Conservation (phyloP, 441 rosid species). For the Eutrema salsugineum region DNA sequence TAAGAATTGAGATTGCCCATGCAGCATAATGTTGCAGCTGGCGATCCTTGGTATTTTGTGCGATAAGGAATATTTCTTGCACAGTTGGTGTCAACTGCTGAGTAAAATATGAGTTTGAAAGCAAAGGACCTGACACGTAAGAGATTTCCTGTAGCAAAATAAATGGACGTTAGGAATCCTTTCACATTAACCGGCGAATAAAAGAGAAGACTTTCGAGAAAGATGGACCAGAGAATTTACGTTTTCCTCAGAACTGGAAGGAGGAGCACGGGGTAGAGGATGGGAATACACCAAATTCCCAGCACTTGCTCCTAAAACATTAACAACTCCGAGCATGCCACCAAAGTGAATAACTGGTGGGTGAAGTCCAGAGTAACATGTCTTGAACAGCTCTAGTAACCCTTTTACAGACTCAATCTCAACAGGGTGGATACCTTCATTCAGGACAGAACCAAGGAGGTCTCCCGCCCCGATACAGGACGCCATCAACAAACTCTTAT, state of each 20-base stretch:
- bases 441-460: conserved; percentile 62
- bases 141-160: conserved; percentile 60
- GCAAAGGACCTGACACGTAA: conserved; percentile 53
- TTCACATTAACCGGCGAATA: conserved; percentile 1
- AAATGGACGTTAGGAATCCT: conserved; percentile 18
- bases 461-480: conserved; percentile 83
- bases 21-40: conserved; percentile 78
- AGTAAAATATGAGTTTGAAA: conserved; percentile 55
- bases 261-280: conserved; percentile 38
- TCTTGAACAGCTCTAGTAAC: conserved; percentile 64
- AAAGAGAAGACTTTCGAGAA: conserved; percentile 6
- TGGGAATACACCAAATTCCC: conserved; percentile 58
- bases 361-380: conserved; percentile 63
- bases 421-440: conserved; percentile 75
- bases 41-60: conserved; percentile 70
- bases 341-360: conserved; percentile 68
- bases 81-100: conserved; percentile 54
- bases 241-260: conserved; percentile 42
- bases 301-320: conserved; percentile 80
- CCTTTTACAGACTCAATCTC: conserved; percentile 47
- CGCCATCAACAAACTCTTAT: conserved; percentile 75
- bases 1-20: conserved; percentile 85
- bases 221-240: conserved; percentile 30
- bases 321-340: conserved; percentile 91
- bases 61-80: conserved; percentile 85